A percentile compares a stretch with the other conserved stretches of the same genome.
These are phyloP conservation scores for Xylariaceae sp. DNA, from an alignment of 2,329 filamentous ascomycete genomes.

Conservation along the genomic window DNA sequence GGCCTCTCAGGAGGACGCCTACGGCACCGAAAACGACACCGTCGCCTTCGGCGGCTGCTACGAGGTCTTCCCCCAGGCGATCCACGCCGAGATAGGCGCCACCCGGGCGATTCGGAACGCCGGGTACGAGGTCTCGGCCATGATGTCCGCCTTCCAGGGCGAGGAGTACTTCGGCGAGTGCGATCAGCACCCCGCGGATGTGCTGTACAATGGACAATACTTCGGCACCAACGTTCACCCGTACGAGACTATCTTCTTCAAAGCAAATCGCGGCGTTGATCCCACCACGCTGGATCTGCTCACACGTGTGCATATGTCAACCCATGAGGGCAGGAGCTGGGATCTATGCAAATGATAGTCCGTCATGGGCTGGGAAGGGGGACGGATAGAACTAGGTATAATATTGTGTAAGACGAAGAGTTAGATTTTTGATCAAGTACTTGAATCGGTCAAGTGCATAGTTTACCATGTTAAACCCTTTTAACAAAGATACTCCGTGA, in stretches of 20 bases:
- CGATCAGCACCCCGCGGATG: conserved; percentile 28
- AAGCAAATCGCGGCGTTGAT: conserved; percentile 41
- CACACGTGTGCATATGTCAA: conserved; percentile 36
- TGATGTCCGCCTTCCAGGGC: conserved; percentile 38
- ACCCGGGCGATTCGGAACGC: conserved; percentile 32
- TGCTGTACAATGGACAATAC: conserved; percentile 36
- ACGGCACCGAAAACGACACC: conserved; percentile 29
- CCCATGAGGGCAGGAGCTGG: conserved; percentile 30
- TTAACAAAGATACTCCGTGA: too few species aligned
- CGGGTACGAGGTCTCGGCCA: conserved; percentile 40
- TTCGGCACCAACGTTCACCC: conserved; percentile 42
- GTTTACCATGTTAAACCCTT: too few species aligned
- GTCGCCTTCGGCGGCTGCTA: conserved; percentile 40
- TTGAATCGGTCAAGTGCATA: neutral
- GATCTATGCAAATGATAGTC: conserved; percentile 19
- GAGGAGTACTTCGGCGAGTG: conserved; percentile 32
- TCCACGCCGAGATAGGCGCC: conserved; percentile 40
- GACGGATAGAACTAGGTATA: conserved; percentile 33
- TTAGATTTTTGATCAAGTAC: neutral
- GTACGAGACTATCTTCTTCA: conserved; percentile 43
- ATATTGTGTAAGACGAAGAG: neutral
- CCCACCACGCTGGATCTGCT: conserved; percentile 31
- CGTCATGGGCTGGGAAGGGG: conserved; percentile 9
- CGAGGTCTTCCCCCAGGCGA: conserved; percentile 31
- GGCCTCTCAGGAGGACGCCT: conserved; percentile 25